phyloP scores from a whole-genome alignment of 2,329 filamentous ascomycete species.

The Exserohilum rostratum region DNA sequence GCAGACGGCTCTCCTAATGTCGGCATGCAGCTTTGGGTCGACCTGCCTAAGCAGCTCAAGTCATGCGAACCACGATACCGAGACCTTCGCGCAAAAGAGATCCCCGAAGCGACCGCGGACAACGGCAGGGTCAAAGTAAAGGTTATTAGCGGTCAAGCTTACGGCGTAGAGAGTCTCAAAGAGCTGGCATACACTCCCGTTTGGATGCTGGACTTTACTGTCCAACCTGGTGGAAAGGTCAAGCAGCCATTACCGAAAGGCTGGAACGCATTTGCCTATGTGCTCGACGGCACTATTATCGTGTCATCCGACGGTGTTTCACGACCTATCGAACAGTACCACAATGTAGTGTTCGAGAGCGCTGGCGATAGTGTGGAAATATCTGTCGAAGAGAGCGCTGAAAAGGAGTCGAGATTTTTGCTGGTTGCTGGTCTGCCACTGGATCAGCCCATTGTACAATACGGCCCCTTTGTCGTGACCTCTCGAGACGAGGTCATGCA shows the following conservation, averaged over 20 bases:
- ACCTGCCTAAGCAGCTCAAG: slow-evolving; percentile 82
- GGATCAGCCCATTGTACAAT: slow-evolving; percentile 50
- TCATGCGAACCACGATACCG: slow-evolving; percentile 90
- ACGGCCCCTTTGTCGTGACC: slow-evolving; percentile 49
- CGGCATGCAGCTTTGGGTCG: slow-evolving; percentile 95
- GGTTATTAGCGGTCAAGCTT: slow-evolving; percentile 85
- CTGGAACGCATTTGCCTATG: slow-evolving; percentile 93
- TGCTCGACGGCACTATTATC: slow-evolving; percentile 72
- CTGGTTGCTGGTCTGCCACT: slow-evolving; percentile 74
- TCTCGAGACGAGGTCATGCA: slow-evolving; percentile 46
- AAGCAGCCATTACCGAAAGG: slow-evolving; percentile 75
- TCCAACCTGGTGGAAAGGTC: slow-evolving; percentile 79
- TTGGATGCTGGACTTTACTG: slow-evolving; percentile 87
- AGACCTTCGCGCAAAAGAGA: slow-evolving; percentile 78
- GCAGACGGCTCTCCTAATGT: slow-evolving; percentile 77
- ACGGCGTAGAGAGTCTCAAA: slow-evolving; percentile 83
- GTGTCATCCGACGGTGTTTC: slow-evolving; percentile 54
- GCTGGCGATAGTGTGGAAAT: slow-evolving; percentile 77
- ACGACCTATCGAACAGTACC: slow-evolving; percentile 67
- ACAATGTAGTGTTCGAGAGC: slow-evolving; percentile 88
- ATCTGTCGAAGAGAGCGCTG: slow-evolving; percentile 69
- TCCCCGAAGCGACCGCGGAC: slow-evolving; percentile 75
- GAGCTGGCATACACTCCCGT: slow-evolving; percentile 96
- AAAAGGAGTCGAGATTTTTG: slow-evolving; percentile 65
- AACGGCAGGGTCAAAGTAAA: slow-evolving; percentile 79